Evolutionary conservation across 1,284 basidiomycete species (phyloP).

Genomic region (Sporisorium reilianum): DNA sequence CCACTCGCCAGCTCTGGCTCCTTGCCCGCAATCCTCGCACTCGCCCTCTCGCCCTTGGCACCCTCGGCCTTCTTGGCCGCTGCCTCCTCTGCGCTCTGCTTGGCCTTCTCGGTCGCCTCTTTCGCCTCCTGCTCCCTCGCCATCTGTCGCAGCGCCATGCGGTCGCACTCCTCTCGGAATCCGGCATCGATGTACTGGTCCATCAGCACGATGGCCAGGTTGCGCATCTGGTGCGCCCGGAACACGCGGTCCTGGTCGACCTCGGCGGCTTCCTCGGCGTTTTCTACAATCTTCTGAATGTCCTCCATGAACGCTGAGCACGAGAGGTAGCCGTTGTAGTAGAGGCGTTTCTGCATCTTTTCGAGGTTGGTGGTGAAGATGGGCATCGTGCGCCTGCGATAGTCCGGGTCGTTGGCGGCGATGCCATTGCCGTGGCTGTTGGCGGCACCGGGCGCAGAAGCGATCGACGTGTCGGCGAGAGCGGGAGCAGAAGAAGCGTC

Average conservation of each 20-base stretch:
- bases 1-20: slow-evolving; percentile 73
- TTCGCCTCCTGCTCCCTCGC: slow-evolving; percentile 72
- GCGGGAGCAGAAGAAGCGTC: slow-evolving; percentile 3
- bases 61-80: slow-evolving; percentile 39
- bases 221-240: slow-evolving; percentile 90
- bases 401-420: slow-evolving; percentile 22
- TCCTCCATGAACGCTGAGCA: slow-evolving; percentile 89
- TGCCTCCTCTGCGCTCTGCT: slow-evolving; percentile 59
- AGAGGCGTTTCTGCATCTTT: slow-evolving; percentile 86
- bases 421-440: slow-evolving; percentile 7
- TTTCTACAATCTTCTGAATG: slow-evolving; percentile 87
- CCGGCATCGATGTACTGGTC: slow-evolving; percentile 85
- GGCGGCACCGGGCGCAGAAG: slow-evolving; percentile 10
- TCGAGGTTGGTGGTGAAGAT: slow-evolving; percentile 75
- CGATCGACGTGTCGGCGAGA: slow-evolving; percentile 15
- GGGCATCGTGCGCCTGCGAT: slow-evolving; percentile 55
- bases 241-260: slow-evolving; percentile 80
- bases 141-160: slow-evolving; percentile 84
- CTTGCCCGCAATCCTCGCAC: slow-evolving; percentile 78
- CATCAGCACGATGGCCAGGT: slow-evolving; percentile 85
- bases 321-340: slow-evolving; percentile 87
- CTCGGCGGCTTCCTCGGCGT: slow-evolving; percentile 75
- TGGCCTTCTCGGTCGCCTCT: slow-evolving; percentile 75
- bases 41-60: slow-evolving; percentile 54
- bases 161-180: slow-evolving; percentile 85